Evolutionary conservation across 805 yeast species (phyloP), one percentile per base, ranked within the genome.

Genomic region (Ogataea nitratoaversa): DNA sequence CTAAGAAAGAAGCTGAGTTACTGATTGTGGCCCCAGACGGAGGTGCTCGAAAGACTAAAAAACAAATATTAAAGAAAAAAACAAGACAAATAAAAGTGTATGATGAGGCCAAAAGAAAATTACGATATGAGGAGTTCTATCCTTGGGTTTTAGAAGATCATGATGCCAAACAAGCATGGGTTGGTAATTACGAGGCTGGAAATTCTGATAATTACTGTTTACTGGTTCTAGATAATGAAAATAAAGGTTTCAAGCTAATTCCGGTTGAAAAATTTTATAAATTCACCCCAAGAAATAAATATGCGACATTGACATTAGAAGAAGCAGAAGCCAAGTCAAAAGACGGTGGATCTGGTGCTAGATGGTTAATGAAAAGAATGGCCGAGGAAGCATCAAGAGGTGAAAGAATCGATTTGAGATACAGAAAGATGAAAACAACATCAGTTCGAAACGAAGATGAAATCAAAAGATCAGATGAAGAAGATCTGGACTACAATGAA

Each of bases 121-220:
- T 93, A 47, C 73, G 98, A 57, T 93, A 91, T 59, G 99, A 93
- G 65, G 99, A 93, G 65, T 87, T 83, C 60, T 91, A 86, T 54
- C 99, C 99, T 0, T 93, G 99, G 99, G 95, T 93, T 14, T 68
- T 93, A 72, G 99, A 93, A 66, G 99, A 93, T 65, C 91, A 85
- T 60, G 96, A 89, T 56, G 96, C 95, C 34, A 74, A 78, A 45
- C 91, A 93, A 58, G 91, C 95, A 0, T 93, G 87, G 84, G 97
- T 90, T 16, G 96, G 98, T 28, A 84, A 82, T 52, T 93, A 87
- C 65, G 99, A 93, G 66, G 98, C 97, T 1, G 86, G 85, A 34
- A 76, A 77, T 39, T 77, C 89, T 16, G 96, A 88, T 49, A 71
- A 85, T n/a, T 87, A 86, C 48, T 95, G 87, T 8, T 67, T 91